Base-by-base conservation (phyloP, 1,284 basidiomycete species). In the Cryptococcus hybrid region DNA sequence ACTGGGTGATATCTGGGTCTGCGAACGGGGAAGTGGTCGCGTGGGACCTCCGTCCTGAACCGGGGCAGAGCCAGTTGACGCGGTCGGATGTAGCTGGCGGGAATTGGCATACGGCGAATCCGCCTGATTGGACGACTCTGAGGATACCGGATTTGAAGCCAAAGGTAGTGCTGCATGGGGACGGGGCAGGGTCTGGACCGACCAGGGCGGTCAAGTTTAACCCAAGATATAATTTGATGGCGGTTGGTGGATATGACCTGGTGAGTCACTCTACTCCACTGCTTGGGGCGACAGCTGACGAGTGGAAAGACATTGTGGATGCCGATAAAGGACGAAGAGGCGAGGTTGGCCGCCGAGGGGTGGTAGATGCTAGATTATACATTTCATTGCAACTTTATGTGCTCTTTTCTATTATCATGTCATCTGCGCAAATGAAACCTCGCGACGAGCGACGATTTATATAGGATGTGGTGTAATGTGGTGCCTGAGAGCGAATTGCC, bases 171-270 rank as follows among this genome's bases (percentile, higher is more conserved):
- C 35, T 63, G 12, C 57, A 52, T 34, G 54, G 49, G 3, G 18
- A 51, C 6, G 48, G n/a, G 86, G n/a, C 35, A 50, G 51, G 38
- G 50, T 56, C 65, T 12, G 47, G 52, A 18, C 13, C 89, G 30
- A 84, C 87, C 36, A 81, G 93, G 69, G 90, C 89, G 61, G 89
- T 95, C 3, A 84, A 82, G 64, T 94, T 93, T 75, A 96, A 94
- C 70, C 91, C 92, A 6, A 84, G 89, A 55, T 82, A 85, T 59
- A 86, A 86, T n/a, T 93, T 96, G 89, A 82, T 96, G 81, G 88
- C 85, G 52, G 86, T 86, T 1, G 93, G 89, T 9, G 92, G 92
- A 4, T 82, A 85, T 56, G 90, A 94, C 71, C 73, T 95, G 78
- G 92, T 93, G 67, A 64, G 88, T 82, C 7, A 1, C 39, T 24